phyloP scores from a whole-genome alignment of 2,329 filamentous ascomycete species.

The Purpureocillium lavendulum region DNA sequence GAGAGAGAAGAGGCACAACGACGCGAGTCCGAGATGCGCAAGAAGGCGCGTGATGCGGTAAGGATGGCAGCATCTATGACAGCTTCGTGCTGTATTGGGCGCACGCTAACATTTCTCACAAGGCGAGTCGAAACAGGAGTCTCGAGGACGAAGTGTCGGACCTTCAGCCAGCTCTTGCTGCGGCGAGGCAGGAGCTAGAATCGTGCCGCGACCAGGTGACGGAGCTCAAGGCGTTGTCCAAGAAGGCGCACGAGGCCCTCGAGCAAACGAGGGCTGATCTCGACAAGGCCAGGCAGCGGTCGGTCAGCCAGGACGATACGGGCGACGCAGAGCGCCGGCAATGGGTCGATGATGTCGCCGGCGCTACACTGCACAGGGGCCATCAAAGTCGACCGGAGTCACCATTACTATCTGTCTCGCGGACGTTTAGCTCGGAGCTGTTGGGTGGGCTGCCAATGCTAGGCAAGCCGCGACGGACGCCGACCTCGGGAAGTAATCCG shows the following conservation, averaged over 20 bases:
- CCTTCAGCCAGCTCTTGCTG: slow-evolving; percentile 53
- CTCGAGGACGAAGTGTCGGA: slow-evolving; percentile 79
- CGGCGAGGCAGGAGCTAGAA: slow-evolving; percentile 54
- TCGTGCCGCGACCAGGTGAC: slow-evolving; percentile 52
- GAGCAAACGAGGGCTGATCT: slow-evolving; percentile 43
- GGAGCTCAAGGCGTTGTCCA: slow-evolving; percentile 54
- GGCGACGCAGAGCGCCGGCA: slow-evolving; percentile 34
- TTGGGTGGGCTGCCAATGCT: slow-evolving; percentile 33
- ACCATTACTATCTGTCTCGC: slow-evolving; percentile 39
- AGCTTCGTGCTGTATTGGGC: background rate
- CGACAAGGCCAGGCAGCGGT: slow-evolving; percentile 35
- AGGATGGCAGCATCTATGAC: slow-evolving; percentile 26
- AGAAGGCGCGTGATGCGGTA: slow-evolving; percentile 81
- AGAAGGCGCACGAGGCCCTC: slow-evolving; percentile 58
- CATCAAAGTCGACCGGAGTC: slow-evolving; percentile 44
- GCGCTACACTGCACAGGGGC: slow-evolving; percentile 29
- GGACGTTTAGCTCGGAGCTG: slow-evolving; percentile 48
- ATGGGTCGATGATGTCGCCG: slow-evolving; percentile 44
- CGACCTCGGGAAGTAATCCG: slow-evolving; percentile 41
- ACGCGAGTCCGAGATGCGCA: slow-evolving; percentile 79
- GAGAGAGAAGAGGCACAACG: slow-evolving; percentile 81
- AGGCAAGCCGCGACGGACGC: slow-evolving; percentile 22
- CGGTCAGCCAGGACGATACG: slow-evolving; percentile 18
- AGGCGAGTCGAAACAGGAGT: slow-evolving; percentile 54
- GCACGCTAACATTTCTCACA: slow-evolving; percentile 21